Conservation (phyloP, 345 rosid genomes). For the Cardamine resedifolia region DNA sequence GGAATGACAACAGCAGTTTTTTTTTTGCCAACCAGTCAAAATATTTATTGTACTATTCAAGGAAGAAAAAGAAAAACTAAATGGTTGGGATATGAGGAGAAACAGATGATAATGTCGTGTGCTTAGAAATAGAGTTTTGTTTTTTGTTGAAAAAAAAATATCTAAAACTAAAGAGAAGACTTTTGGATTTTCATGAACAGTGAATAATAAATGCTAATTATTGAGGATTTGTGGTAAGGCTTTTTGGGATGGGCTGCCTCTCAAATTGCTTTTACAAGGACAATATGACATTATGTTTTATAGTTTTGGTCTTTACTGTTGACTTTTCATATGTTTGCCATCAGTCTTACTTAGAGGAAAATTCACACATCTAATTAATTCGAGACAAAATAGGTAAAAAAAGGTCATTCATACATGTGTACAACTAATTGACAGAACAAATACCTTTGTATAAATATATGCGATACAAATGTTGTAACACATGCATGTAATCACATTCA, state of each 20-base stretch:
- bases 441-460: neutral
- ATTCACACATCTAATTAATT: neutral
- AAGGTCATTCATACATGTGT: neutral
- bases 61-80: neutral
- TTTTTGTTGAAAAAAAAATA: neutral
- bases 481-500: neutral
- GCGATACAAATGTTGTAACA: neutral
- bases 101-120: neutral
- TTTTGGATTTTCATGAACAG: constrained; percentile 23
- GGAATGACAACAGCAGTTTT: neutral
- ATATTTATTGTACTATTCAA: neutral
- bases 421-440: neutral
- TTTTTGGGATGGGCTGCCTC: constrained; percentile 29
- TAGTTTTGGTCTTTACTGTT: constrained; percentile 35
- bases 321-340: constrained; percentile 27
- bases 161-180: constrained; percentile 8
- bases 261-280: constrained; percentile 36
- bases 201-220: constrained; percentile 36
- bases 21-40: neutral
- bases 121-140: constrained; percentile 2
- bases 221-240: constrained; percentile 35
- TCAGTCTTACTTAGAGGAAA: neutral
- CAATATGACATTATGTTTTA: constrained; percentile 28
- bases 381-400: neutral
- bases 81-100: constrained; percentile 8